Conservation (phyloP, 1,284 basidiomycete genomes). For the Trichosporon ovoides region DNA sequence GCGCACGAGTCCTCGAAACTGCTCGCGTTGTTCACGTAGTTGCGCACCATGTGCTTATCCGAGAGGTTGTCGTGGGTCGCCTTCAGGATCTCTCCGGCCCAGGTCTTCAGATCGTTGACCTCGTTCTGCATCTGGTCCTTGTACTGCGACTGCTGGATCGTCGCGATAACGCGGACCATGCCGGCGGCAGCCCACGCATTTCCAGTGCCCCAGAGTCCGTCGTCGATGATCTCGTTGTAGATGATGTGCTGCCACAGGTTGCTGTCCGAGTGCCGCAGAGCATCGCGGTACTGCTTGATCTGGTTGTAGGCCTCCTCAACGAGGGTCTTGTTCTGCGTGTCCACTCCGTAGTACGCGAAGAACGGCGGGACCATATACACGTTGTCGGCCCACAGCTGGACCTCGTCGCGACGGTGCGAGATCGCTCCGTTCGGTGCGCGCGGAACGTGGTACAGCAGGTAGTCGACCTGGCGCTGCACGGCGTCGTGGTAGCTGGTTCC, state of each 20-base stretch:
- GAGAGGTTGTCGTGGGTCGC: constrained; percentile 50
- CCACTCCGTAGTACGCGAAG: constrained; percentile 77
- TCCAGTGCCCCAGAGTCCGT: constrained; percentile 45
- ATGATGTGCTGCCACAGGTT: constrained; percentile 48
- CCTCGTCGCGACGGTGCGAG: constrained; percentile 56
- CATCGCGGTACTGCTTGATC: constrained; percentile 65
- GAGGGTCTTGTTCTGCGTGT: constrained; percentile 62
- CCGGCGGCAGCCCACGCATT: constrained; percentile 55
- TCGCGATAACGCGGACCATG: constrained; percentile 52
- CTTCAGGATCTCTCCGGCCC: constrained; percentile 51
- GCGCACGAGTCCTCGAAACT: constrained; percentile 71
- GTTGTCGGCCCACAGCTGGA: constrained; percentile 55
- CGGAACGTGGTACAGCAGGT: constrained; percentile 62
- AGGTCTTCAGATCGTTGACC: constrained; percentile 47
- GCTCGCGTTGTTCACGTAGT: constrained; percentile 62
- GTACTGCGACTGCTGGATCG: constrained; percentile 47
- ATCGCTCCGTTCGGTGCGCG: constrained; percentile 65
- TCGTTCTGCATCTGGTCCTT: constrained; percentile 40
- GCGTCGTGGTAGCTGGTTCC: constrained; percentile 61
- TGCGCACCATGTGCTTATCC: constrained; percentile 60
- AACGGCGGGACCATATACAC: constrained; percentile 73
- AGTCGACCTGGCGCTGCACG: constrained; percentile 66
- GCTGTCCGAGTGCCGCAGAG: constrained; percentile 31
- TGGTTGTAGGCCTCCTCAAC: constrained; percentile 70
- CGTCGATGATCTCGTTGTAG: constrained; percentile 24